phyloP scores from a whole-genome alignment of 2,329 filamentous ascomycete species.

The Tolypocladium guangdongense region DNA sequence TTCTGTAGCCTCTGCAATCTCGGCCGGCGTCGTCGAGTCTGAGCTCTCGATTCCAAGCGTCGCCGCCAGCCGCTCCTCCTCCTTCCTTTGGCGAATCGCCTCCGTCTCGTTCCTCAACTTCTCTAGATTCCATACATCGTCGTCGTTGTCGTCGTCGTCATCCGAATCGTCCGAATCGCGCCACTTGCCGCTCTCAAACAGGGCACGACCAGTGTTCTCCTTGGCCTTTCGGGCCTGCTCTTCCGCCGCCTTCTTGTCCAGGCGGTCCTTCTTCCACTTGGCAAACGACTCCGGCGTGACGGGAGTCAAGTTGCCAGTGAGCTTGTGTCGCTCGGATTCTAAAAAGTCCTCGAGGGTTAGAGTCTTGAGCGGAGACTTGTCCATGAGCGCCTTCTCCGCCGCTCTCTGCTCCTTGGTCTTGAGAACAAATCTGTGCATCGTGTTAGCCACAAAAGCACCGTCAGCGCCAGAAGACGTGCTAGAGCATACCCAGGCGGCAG shows the following conservation, averaged over 20 bases:
- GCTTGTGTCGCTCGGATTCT: slow-evolving; percentile 90
- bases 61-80: slow-evolving; percentile 54
- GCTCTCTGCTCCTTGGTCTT: slow-evolving; percentile 97
- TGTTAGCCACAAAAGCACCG: slow-evolving; percentile 12
- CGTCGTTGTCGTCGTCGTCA: slow-evolving; percentile 45
- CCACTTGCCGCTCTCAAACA: slow-evolving; percentile 98
- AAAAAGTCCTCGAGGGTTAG: slow-evolving; percentile 95
- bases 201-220: slow-evolving; percentile 85
- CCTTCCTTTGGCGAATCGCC: slow-evolving; percentile 58
- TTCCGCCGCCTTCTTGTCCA: slow-evolving; percentile 94
- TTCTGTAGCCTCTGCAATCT: not conserved
- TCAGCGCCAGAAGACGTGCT: not conserved
- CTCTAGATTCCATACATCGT: slow-evolving; percentile 69
- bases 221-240: slow-evolving; percentile 83
- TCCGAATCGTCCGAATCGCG: slow-evolving; percentile 54
- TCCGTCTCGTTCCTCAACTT: slow-evolving; percentile 80
- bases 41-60: slow-evolving; percentile 14
- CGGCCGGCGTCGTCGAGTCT: not conserved
- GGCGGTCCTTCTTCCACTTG: slow-evolving; percentile 90
- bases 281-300: slow-evolving; percentile 89
- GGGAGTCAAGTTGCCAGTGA: slow-evolving; percentile 82
- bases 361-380: slow-evolving; percentile 90
- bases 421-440: slow-evolving; percentile 62
- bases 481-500: slow-evolving; percentile 77
- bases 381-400: slow-evolving; percentile 88